A percentile compares a stretch with the other conserved stretches of the same genome.
Conservation (phyloP, 108 stramenopile species). For the Cyclotella baltica region DNA sequence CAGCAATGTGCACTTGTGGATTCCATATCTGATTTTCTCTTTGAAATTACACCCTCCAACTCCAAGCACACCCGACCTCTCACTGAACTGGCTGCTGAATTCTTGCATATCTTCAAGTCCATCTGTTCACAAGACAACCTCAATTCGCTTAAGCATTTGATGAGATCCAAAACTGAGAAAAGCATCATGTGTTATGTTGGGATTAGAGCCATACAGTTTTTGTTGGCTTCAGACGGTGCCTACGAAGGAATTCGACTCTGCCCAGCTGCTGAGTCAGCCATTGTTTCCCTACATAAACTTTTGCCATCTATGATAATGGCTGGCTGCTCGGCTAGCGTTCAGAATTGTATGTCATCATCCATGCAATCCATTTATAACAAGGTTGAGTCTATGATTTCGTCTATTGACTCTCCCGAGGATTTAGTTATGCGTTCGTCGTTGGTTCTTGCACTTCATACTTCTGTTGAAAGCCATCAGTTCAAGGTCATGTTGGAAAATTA, state of each 20-base stretch:
- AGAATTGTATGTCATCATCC: conserved; percentile 18
- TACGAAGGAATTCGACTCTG: conserved; percentile 32
- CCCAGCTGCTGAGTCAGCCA: conserved; percentile 51
- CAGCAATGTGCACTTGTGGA: conserved; percentile 23
- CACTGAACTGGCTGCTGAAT: conserved; percentile 26
- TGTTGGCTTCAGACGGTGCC: conserved; percentile 27
- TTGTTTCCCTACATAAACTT: conserved; percentile 55
- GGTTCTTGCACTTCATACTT: neutral
- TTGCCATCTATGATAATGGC: conserved; percentile 34
- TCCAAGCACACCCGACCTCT: neutral
- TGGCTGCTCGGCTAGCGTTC: conserved; percentile 33
- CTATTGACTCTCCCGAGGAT: neutral
- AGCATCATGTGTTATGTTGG: conserved; percentile 58
- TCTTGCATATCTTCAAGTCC: conserved; percentile 35
- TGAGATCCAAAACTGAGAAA: conserved; percentile 51
- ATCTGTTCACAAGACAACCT: conserved; percentile 49
- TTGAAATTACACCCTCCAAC: conserved; percentile 38
- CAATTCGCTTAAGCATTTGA: conserved; percentile 35
- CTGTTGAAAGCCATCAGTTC: neutral
- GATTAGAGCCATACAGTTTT: conserved; percentile 44
- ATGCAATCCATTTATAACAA: conserved; percentile 13
- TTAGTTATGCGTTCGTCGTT: neutral
- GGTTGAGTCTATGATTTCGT: conserved; percentile 23
- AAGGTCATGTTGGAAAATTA: conserved; percentile 5
- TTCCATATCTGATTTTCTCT: conserved; percentile 33